phyloP scores from a whole-genome alignment of 306 rosid species.

The Glycine tomentella region DNA sequence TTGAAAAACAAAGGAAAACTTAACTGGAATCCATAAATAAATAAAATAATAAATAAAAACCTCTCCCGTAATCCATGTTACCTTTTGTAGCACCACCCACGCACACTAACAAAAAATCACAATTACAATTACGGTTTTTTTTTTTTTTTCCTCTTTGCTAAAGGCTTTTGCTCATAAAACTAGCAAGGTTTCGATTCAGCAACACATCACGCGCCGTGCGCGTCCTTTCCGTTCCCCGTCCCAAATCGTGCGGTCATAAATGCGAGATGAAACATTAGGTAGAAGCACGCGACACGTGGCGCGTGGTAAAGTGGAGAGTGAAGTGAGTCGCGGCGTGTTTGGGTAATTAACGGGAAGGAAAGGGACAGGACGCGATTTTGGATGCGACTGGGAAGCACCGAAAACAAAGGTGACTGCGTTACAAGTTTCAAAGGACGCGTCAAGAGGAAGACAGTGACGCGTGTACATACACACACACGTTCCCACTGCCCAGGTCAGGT shows the following conservation, averaged over 20 bases:
- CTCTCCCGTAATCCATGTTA: conserved; percentile 16
- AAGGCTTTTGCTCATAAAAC: not conserved
- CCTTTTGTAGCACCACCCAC: conserved; percentile 9
- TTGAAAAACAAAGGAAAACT: no score
- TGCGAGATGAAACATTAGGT: no score
- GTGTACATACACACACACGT: not conserved
- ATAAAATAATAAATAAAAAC: no score
- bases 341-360: conserved; percentile 23
- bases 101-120: no score
- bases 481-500: not conserved
- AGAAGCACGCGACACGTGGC: rapidly evolving
- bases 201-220: not conserved
- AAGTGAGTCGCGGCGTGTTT: not conserved
- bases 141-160: not conserved
- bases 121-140: not conserved
- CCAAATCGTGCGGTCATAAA: not conserved
- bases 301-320: not conserved
- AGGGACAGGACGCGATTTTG: conserved; percentile 37
- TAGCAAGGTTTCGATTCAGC: not conserved
- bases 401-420: conserved; percentile 30
- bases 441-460: conserved; percentile 48
- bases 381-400: conserved; percentile 52
- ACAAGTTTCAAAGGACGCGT: conserved; percentile 54
- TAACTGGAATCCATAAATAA: no score
- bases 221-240: not conserved